A percentile compares a stretch with the other conserved stretches of the same genome.
These are phyloP conservation scores for Trypanosoma platydactyli DNA, from an alignment of 208 protist species.

Conservation along the genomic window DNA sequence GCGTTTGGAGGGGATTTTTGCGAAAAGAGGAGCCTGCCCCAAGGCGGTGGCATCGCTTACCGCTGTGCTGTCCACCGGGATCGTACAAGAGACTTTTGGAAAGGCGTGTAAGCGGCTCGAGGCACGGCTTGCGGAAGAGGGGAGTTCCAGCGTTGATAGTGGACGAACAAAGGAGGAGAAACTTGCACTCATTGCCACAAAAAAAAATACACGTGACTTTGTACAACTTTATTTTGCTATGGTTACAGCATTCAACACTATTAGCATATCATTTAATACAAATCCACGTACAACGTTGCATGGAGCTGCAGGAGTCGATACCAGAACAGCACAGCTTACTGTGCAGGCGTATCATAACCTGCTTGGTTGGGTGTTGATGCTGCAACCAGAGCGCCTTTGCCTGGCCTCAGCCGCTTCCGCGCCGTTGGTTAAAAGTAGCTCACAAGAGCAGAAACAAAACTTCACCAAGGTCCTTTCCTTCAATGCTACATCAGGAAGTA, in stretches of 20 bases:
- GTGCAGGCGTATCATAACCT: conserved; percentile 52
- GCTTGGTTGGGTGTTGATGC: conserved; percentile 50
- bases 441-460: conserved; percentile 22
- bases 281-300: conserved; percentile 14
- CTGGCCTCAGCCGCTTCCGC: conserved; percentile 20
- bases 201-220: conserved; percentile 47
- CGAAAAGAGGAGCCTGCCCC: conserved; percentile 37
- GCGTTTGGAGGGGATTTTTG: conserved; percentile 46
- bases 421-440: neutral
- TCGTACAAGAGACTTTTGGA: conserved; percentile 32
- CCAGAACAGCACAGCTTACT: conserved; percentile 32
- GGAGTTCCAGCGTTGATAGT: conserved; percentile 18
- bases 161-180: conserved; percentile 31
- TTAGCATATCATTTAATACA: conserved; percentile 35
- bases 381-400: conserved; percentile 44
- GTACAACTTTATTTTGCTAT: conserved; percentile 33
- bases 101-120: conserved; percentile 35
- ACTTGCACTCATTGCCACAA: conserved; percentile 43
- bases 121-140: conserved; percentile 37
- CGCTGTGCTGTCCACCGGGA: conserved; percentile 52
- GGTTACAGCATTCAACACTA: conserved; percentile 39
- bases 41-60: conserved; percentile 42
- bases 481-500: conserved; percentile 26
- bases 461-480: conserved; percentile 33
- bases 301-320: conserved; percentile 28